Base-by-base conservation (phyloP, 2,329 filamentous ascomycete species). In the Mycosphaerella sp. region DNA sequence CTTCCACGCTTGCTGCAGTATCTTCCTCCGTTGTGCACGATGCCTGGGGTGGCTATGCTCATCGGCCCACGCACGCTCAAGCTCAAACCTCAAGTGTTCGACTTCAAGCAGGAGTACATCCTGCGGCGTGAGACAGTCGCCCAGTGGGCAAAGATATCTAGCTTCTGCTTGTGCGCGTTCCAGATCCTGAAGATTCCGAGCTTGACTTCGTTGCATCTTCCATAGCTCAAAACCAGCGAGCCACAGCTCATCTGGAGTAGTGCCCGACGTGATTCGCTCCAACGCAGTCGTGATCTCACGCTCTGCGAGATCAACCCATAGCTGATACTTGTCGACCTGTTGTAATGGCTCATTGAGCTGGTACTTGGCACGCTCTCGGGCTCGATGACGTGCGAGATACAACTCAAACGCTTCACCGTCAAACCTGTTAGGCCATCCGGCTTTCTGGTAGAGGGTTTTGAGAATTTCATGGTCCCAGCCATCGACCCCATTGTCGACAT, bases 351-450 rank as follows among this genome's bases (percentile, higher is more conserved):
- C 36, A 7, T 42, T 29, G 6, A 38, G 21, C 6, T 31, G 23
- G 14, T 40, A 42, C 12, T 12, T 43, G 6, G 40, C 39, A 11
- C 14, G 2, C n/a, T 51, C 40, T 17, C 41, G 39, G 11, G 39
- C 39, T 44, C 21, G 26, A 11, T 34, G 44, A 0, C 48, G 48
- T 10, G 29, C 48, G 2, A 51, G 17, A 12, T n/a, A 26, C n/a
- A 26, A 26, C 7, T 51, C 29, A 29, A 51, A 51, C 3, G 48
- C 39, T 10, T 44, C 29, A 2, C 40, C 48, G 11, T 51, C 39
- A 29, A 51, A 51, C 2, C 11, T 11, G 14, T 51, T 31, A 26
- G 48, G 41, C 48, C 48, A 51, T 3, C 48, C 48, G 29, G 41
- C 17, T 34, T 29, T 26, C 12, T 45, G 14, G 26, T 51, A 51